Base-by-base conservation (phyloP, 2,329 filamentous ascomycete species). In the Curvularia sp. region DNA sequence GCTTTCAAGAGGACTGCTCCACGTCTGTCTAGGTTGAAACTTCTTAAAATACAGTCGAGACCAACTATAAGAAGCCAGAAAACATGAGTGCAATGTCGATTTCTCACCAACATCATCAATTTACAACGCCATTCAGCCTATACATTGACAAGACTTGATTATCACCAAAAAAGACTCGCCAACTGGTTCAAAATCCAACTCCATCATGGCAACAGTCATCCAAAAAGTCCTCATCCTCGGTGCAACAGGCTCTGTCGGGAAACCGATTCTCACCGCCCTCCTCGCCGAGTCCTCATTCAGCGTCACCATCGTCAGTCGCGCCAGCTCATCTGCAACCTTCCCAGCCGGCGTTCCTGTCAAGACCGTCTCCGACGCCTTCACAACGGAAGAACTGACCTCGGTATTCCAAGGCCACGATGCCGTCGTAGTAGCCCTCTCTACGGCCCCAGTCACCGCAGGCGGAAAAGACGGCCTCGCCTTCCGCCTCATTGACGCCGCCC, bases 401-500 rank as follows among this genome's bases (percentile, higher is more conserved):
- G 75, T 74, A 2, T 72, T 80, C 47, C 46, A 61, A 47, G 77
- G 70, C 25, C 70, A 74, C 42, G 74, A 80, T 43, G 79, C 76
- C 18, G 70, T 80, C 46, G 64, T 81, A 36, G 72, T 73, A 23
- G 70, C 71, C 13, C 51, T 79, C 2, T 63, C 60, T 38, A 68
- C 68, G 4, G 46, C 57, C 2, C 66, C 69, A 2, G 63, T 74
- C n/a, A 69, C 66, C 8, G 45, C 63, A 25, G 63, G 65, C 25
- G 58, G 55, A 5, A 49, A 49, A 38, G 59, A 67, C 19, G 58
- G 66, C 19, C 56, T 71, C 36, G 63, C 62, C 4, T 65, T 65
- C 57, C 61, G 66, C 13, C 63, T 81, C 19, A 72, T 80, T 46
- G 77, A 80, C 49, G 79, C 78, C 3, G 71, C 78, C 15, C 63